Evolutionary conservation across 345 rosid species (phyloP), one percentile per base, ranked within the genome.

Genomic region (Theobroma cacao): DNA sequence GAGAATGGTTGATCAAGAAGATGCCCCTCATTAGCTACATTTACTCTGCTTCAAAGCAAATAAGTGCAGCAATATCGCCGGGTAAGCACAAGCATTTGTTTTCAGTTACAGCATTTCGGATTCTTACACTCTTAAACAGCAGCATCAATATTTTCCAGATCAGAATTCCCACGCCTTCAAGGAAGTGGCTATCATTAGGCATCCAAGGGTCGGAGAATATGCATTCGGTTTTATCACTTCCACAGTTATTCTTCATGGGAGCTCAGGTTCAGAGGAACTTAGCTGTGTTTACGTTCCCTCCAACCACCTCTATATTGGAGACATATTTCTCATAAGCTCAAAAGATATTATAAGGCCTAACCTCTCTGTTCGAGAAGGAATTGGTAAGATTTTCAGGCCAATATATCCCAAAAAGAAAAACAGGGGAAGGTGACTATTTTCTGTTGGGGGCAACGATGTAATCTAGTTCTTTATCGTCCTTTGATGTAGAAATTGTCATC

Each of bases 1-100:
- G 94, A 33, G 94, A 92, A 82, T 90, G 93, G 94, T 85, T 91
- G 60, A 90, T 92, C 59, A 92, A 87, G 89, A 88, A 87, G 79
- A 92, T 92, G 94, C 94, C 93, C 6, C 84, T 90, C 5, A 66
- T 91, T 15, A 86, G 97, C 62, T 89, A 93, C 47, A 93, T 90
- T 41, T 93, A 91, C 83, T 85, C 91, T 0, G 94, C 97, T 81
- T 93, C 95, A 14, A 91, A 93, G 74, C 92, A 91, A 87, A 91
- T 91, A 5, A 92, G 92, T 63, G 87, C 92, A 53, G 95, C 97
- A 20, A 91, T 93, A 82, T 91, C 95, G 24, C 90, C 95, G 24
- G 95, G 93, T 91, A 31, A 52, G 75, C 36, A 36, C 22, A 14
- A 38, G 13, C 75, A 67, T 7, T 71, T n/a, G n/a, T 67, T 78